These are phyloP conservation scores for Epithemia pelagica DNA, from an alignment of 108 stramenopile genomes.

Conservation along the genomic window DNA sequence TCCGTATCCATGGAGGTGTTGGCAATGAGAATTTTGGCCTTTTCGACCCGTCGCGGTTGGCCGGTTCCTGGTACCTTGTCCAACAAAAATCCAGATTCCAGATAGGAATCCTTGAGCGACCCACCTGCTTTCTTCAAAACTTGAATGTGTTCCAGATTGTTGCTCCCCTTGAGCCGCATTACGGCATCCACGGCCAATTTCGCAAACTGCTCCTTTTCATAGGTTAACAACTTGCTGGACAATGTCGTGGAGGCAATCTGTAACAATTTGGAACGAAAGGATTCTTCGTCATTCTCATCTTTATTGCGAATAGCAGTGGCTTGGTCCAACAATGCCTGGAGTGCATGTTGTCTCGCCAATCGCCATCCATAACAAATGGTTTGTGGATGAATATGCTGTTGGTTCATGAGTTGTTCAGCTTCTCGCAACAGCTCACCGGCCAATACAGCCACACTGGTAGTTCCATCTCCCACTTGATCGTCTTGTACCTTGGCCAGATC, in stretches of 20 bases:
- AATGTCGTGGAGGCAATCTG: slow-evolving; percentile 96
- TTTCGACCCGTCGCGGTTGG: slow-evolving; percentile 91
- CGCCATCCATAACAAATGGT: slow-evolving; percentile 98
- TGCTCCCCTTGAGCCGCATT: slow-evolving; percentile 81
- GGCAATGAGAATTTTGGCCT: slow-evolving; percentile 96
- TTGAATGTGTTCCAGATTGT: slow-evolving; percentile 95
- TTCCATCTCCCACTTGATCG: slow-evolving; percentile 98
- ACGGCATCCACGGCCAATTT: slow-evolving; percentile 96
- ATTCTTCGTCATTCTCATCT: slow-evolving; percentile 42
- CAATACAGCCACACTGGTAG: slow-evolving; percentile 90
- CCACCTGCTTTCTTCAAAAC: slow-evolving; percentile 96
- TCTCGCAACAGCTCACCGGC: slow-evolving; percentile 97
- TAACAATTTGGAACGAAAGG: slow-evolving; percentile 84
- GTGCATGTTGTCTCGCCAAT: slow-evolving; percentile 82
- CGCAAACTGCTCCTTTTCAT: slow-evolving; percentile 98
- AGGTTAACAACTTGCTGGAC: slow-evolving; percentile 91
- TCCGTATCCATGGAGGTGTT: slow-evolving; percentile 99
- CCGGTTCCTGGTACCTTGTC: slow-evolving; percentile 97
- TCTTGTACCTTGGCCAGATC: slow-evolving; percentile 97
- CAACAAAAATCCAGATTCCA: slow-evolving; percentile 97
- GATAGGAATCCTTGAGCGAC: slow-evolving; percentile 87
- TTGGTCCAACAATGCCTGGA: slow-evolving; percentile 51
- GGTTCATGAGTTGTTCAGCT: slow-evolving; percentile 88
- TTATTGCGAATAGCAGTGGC: slow-evolving; percentile 40
- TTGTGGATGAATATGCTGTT: slow-evolving; percentile 96